A percentile compares a stretch with the other conserved stretches of the same genome.
Conservation (phyloP, 768 basidiomycete species). For the Symmetrospora coprosmae region DNA sequence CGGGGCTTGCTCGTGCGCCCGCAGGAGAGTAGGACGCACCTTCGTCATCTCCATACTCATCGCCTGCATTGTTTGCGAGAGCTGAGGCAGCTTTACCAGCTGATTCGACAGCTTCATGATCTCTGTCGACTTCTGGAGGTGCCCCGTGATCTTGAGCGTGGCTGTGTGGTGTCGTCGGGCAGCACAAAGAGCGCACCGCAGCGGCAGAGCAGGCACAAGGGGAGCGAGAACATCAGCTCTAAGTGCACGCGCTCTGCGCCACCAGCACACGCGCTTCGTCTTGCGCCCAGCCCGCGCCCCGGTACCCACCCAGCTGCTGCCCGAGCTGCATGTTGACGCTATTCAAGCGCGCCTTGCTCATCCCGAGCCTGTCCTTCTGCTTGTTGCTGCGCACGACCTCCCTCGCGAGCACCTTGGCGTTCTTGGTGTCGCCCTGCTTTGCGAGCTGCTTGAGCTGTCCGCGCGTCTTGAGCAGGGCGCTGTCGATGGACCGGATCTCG, state of each 20-base stretch:
- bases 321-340: conserved; percentile 77
- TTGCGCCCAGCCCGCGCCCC: neutral
- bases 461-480: conserved; percentile 64
- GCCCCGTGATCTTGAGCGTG: conserved; percentile 92
- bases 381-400: conserved; percentile 91
- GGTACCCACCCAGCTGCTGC: conserved; percentile 71
- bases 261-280: neutral
- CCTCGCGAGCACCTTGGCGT: conserved; percentile 74
- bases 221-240: neutral
- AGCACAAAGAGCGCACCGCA: no score
- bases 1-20: no score
- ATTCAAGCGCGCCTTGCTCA: conserved; percentile 80
- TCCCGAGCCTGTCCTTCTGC: conserved; percentile 80
- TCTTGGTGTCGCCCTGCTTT: conserved; percentile 77
- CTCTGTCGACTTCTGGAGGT: conserved; percentile 91
- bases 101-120: conserved; percentile 98
- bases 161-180: no score
- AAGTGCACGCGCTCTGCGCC: no score
- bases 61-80: conserved; percentile 82
- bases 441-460: conserved; percentile 75
- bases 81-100: conserved; percentile 78
- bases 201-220: neutral
- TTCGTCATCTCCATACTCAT: conserved; percentile 99
- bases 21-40: conserved; percentile 42
- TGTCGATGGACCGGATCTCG: conserved; percentile 83